Evolutionary conservation across 2,329 filamentous ascomycete species (phyloP).

Genomic region (Beauveria bassiana): DNA sequence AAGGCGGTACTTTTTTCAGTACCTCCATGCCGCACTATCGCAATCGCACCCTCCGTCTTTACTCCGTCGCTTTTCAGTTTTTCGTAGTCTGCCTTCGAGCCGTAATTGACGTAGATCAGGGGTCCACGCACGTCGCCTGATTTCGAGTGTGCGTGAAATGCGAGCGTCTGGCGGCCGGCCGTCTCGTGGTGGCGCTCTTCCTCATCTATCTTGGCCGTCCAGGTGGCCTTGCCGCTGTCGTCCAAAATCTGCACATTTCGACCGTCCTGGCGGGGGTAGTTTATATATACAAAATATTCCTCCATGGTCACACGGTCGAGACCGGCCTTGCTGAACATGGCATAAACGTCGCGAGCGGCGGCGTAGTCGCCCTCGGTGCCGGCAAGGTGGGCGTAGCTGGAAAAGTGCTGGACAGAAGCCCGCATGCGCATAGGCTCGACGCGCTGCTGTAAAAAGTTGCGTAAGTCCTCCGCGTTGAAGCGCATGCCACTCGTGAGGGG

Average conservation of each 20-base stretch:
- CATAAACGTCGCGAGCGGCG: constrained; percentile 75
- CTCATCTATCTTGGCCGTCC: constrained; percentile 82
- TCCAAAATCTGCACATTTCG: constrained; percentile 75
- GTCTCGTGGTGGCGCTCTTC: constrained; percentile 56
- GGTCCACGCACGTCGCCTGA: constrained; percentile 79
- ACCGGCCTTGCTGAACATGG: constrained; percentile 61
- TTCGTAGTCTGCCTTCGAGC: constrained; percentile 76
- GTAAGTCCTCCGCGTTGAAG: constrained; percentile 78
- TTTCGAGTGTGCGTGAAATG: constrained; percentile 85
- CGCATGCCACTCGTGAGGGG: constrained; percentile 57
- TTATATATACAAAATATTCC: constrained; percentile 82
- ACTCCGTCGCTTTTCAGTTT: constrained; percentile 63
- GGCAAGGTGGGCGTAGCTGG: constrained; percentile 79
- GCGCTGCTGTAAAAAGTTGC: constrained; percentile 63
- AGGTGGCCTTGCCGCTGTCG: constrained; percentile 54
- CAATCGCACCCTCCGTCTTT: constrained; percentile 70
- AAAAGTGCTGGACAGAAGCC: constrained; percentile 68
- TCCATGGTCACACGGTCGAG: constrained; percentile 72
- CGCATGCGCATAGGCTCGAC: constrained; percentile 64
- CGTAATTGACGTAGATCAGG: constrained; percentile 88
- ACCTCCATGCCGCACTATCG: constrained; percentile 73
- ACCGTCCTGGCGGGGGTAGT: constrained; percentile 75
- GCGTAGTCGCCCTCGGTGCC: constrained; percentile 91
- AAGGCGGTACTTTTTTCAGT: constrained; percentile 63
- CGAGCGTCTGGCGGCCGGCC: constrained; percentile 59